Base-by-base conservation (phyloP, 306 rosid genomes). In the Sicyos edulis region DNA sequence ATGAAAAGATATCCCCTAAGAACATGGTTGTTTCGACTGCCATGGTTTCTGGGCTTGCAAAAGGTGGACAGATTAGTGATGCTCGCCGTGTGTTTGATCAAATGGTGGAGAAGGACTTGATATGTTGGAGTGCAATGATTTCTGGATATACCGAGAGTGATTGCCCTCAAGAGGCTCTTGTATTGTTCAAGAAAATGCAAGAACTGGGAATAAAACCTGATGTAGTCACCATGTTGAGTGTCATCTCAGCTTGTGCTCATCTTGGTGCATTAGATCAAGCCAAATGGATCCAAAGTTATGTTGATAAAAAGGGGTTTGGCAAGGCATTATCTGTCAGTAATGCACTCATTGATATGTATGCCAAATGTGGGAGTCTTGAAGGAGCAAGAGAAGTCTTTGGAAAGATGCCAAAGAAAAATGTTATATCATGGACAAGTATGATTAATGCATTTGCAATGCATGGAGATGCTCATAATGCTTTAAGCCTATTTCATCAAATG, bases 81-180 rank as follows among this genome's bases (percentile, higher is more conserved):
- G 91, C 96, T 14, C 92, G 88, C 56, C 32, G 52, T 78, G 77
- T 88, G 70, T 91, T 91, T 77, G 84, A 88, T 71, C 83, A 87
- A 72, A 86, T 88, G 77, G 63, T 53, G 75, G 85, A 81, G 76
- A 91, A 80, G 81, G 91, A 91, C 81, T 74, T 84, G 83, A 84
- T 91, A 44, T 82, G 91, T 77, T 91, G 97, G 97, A 91, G 86
- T 67, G 88, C 97, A 0, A 86, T 91, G 95, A 87, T 86, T 73
- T 85, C 95, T 69, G 95, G 87, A 56, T 91, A 88, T 76, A 88
- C 91, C 8, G 89, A 88, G 74, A 91, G 91, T 74, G 90, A 88
- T 73, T 80, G 8, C 69, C 89, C 98, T 78, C 87, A 81, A 4
- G 92, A 88, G 79, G 86, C 92, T 74, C 91, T 85, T 70, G 77